These are phyloP conservation scores for Vitis rupestris DNA, from an alignment of 164 flowering plant species.

Conservation along the genomic window DNA sequence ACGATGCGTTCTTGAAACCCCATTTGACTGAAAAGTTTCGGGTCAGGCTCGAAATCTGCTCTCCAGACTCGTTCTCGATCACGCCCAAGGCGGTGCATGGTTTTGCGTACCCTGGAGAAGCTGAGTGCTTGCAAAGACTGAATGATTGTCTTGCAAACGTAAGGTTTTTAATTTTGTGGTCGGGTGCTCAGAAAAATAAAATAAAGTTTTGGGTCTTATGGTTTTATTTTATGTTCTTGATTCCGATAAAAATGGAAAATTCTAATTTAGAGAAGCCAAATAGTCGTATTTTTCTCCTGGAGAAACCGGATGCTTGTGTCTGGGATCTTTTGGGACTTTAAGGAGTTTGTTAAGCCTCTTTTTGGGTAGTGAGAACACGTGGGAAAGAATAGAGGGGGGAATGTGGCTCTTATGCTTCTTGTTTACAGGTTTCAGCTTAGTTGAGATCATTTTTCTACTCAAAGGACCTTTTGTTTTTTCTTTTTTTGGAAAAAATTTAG, in stretches of 20 bases:
- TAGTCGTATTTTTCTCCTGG: not conserved
- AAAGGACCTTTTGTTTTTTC: too few species aligned
- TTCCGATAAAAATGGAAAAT: not conserved
- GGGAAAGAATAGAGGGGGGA: too few species aligned
- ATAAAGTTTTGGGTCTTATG: not conserved
- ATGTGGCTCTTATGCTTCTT: too few species aligned
- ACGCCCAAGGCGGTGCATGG: constrained; percentile 48
- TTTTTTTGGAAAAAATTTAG: too few species aligned
- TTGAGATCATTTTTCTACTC: too few species aligned
- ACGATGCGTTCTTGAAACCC: constrained; percentile 5
- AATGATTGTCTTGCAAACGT: constrained; percentile 52
- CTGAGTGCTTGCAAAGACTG: constrained; percentile 50
- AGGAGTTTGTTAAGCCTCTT: too few species aligned
- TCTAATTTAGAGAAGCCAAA: not conserved
- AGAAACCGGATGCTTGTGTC: too few species aligned
- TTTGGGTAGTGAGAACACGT: too few species aligned
- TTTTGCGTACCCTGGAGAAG: constrained; percentile 57
- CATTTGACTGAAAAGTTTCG: constrained; percentile 36
- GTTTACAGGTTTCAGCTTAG: too few species aligned
- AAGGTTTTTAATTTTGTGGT: constrained; percentile 10
- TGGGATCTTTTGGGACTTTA: too few species aligned
- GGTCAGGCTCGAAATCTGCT: constrained; percentile 73
- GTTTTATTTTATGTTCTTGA: not conserved
- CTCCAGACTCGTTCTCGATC: constrained; percentile 75
- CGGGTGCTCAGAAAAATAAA: not conserved